Percentiles rank a stretch among this genome's conserved stretches.
phyloP scores from a whole-genome alignment of 768 basidiomycete species.

The Tricholoma bakamatsutake region DNA sequence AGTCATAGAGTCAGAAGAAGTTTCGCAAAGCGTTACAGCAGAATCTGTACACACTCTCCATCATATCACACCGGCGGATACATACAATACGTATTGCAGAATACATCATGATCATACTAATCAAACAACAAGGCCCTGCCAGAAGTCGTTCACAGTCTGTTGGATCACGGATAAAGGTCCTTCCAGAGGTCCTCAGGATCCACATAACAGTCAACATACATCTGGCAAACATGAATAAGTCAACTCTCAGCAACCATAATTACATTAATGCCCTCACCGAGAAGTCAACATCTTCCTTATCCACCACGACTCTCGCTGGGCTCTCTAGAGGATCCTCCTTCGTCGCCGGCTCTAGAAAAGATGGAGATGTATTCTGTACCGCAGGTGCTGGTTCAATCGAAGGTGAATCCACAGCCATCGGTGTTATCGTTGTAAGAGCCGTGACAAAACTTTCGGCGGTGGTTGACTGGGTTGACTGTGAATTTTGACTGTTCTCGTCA shows the following conservation, averaged over 20 bases:
- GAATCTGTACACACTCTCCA: too few relatives aligned
- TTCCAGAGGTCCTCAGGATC: constrained; percentile 10
- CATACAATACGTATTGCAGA: too few relatives aligned
- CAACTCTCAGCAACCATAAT: neutral
- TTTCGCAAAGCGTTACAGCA: too few relatives aligned
- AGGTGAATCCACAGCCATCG: neutral
- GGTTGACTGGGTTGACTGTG: neutral
- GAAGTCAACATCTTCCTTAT: constrained; percentile 12
- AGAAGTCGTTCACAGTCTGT: neutral
- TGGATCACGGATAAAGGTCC: constrained; percentile 1
- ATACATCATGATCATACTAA: neutral
- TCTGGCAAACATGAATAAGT: constrained; percentile 1
- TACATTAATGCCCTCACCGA: constrained; percentile 1
- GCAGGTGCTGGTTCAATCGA: neutral
- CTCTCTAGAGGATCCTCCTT: neutral
- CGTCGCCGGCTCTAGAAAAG: neutral
- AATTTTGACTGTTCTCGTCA: neutral
- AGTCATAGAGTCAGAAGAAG: too few relatives aligned
- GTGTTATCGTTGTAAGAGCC: neutral
- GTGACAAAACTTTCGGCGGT: neutral
- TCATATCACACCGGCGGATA: too few relatives aligned
- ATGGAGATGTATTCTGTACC: neutral
- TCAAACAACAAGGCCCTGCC: neutral
- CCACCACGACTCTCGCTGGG: constrained; percentile 4
- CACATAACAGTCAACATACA: constrained; percentile 11